phyloP scores from a whole-genome alignment of 192 early-diverging fungal genomes.

The Dimargaris verticillata region DNA sequence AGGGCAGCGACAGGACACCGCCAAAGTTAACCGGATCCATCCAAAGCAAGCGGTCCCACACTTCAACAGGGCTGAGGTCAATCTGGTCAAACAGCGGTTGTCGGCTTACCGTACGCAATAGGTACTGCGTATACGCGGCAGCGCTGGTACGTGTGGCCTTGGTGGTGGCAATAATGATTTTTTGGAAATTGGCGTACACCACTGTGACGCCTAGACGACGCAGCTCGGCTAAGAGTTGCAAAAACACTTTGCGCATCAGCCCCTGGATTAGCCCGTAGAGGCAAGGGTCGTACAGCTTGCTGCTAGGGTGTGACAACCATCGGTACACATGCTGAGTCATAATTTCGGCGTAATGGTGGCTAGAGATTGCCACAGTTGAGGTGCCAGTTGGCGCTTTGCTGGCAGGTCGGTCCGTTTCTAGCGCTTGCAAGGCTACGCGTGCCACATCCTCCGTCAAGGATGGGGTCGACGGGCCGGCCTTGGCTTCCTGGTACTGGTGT shows the following conservation, averaged over 20 bases:
- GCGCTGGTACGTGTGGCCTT: slow-evolving; percentile 61
- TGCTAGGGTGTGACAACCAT: slow-evolving; percentile 64
- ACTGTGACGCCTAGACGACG: slow-evolving; percentile 58
- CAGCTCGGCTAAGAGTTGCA: slow-evolving; percentile 69
- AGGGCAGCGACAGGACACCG: slow-evolving; percentile 25
- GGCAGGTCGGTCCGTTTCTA: neutral
- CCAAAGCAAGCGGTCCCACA: slow-evolving; percentile 78
- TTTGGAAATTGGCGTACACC: slow-evolving; percentile 65
- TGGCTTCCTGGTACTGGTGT: slow-evolving; percentile 31
- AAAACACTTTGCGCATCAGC: slow-evolving; percentile 79
- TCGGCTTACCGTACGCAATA: slow-evolving; percentile 44
- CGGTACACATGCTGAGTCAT: slow-evolving; percentile 74
- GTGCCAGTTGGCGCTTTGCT: neutral
- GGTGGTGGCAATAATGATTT: slow-evolving; percentile 61
- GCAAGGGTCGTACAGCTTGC: slow-evolving; percentile 72
- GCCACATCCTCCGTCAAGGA: neutral
- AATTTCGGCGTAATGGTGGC: slow-evolving; percentile 34
- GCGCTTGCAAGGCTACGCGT: slow-evolving; percentile 21
- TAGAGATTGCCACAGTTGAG: neutral
- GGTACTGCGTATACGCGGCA: slow-evolving; percentile 52
- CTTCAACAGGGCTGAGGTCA: slow-evolving; percentile 44
- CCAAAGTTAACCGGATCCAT: slow-evolving; percentile 85
- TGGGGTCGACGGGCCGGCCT: neutral
- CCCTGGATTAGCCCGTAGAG: slow-evolving; percentile 60
- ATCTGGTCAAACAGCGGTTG: slow-evolving; percentile 64